A percentile compares a stretch with the other conserved stretches of the same genome.
phyloP scores from a whole-genome alignment of 1,284 basidiomycete species.

The Mycocalia duriaeana region DNA sequence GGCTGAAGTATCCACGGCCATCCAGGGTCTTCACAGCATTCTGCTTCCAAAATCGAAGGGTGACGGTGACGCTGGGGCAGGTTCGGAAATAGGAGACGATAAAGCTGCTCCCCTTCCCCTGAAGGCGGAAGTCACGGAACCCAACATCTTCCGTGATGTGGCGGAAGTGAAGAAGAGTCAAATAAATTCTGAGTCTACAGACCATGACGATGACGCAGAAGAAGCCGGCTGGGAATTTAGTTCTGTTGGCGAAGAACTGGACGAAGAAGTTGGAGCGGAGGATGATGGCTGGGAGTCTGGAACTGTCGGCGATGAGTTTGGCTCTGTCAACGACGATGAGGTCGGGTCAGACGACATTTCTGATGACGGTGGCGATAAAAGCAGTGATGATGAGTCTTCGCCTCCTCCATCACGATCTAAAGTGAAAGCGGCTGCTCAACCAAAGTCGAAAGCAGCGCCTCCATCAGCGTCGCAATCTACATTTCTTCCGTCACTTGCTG shows the following conservation, averaged over 20 bases:
- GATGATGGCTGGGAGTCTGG: slow-evolving; percentile 62
- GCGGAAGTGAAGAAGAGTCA: no score
- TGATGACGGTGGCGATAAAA: slow-evolving; percentile 22
- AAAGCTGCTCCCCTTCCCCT: neutral
- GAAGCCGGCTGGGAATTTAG: slow-evolving; percentile 20
- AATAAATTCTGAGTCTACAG: no score
- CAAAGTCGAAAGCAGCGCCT: slow-evolving; percentile 18
- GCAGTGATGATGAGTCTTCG: slow-evolving; percentile 20
- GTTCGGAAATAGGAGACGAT: slow-evolving; percentile 15
- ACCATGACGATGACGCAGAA: slow-evolving; percentile 12
- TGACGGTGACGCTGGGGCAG: neutral
- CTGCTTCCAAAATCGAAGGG: slow-evolving; percentile 26
- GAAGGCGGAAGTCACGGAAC: neutral
- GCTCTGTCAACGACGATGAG: slow-evolving; percentile 24
- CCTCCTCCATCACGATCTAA: slow-evolving; percentile 10
- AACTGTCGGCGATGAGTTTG: slow-evolving; percentile 32
- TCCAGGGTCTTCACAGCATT: slow-evolving; percentile 46
- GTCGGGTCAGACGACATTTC: slow-evolving; percentile 41
- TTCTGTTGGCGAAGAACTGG: slow-evolving; percentile 15
- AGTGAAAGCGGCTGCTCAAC: slow-evolving; percentile 9
- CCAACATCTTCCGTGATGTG: neutral
- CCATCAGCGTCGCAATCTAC: slow-evolving; percentile 46
- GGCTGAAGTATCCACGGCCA: slow-evolving; percentile 46
- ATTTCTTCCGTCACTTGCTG: slow-evolving; percentile 85
- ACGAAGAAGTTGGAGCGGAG: slow-evolving; percentile 24